Evolutionary conservation across 768 basidiomycete species (phyloP).

Genomic region (Kwoniella dejecticola): DNA sequence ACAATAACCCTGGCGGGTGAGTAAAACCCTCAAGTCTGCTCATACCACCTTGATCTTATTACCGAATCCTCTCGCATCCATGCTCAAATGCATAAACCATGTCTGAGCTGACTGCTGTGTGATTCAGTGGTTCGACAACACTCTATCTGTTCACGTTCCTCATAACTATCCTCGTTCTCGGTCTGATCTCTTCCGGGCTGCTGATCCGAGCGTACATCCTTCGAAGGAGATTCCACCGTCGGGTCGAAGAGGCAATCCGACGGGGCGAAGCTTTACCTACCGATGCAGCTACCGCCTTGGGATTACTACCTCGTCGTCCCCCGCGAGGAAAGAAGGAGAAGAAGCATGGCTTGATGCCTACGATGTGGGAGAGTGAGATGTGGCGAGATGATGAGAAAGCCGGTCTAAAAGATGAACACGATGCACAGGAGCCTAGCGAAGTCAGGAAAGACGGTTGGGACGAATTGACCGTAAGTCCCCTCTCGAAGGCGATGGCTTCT

Average conservation of each 20-base stretch:
- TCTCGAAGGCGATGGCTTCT: background rate
- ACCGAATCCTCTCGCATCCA: no score
- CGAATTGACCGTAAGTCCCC: slow-evolving; percentile 26
- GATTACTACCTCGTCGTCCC: slow-evolving; percentile 12
- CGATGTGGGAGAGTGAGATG: slow-evolving; percentile 44
- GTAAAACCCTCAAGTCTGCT: background rate
- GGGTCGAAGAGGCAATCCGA: slow-evolving; percentile 43
- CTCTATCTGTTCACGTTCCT: slow-evolving; percentile 51
- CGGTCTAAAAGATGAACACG: slow-evolving; percentile 1
- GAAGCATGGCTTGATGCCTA: slow-evolving; percentile 39
- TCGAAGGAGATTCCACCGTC: slow-evolving; percentile 33
- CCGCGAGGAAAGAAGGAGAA: slow-evolving; percentile 28
- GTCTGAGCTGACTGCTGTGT: no score
- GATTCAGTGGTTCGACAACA: slow-evolving; percentile 31
- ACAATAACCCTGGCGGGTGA: slow-evolving; percentile 15
- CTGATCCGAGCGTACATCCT: slow-evolving; percentile 40
- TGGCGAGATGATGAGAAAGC: slow-evolving; percentile 24
- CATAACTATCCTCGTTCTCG: slow-evolving; percentile 47
- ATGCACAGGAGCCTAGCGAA: background rate
- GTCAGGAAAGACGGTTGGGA: slow-evolving; percentile 27
- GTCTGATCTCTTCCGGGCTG: slow-evolving; percentile 30
- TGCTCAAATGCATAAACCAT: no score
- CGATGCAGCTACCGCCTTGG: slow-evolving; percentile 33
- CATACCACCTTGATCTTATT: background rate
- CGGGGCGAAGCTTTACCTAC: slow-evolving; percentile 32